Conservation (phyloP, 129 eudicot species). For the Saussurea involucrata region DNA sequence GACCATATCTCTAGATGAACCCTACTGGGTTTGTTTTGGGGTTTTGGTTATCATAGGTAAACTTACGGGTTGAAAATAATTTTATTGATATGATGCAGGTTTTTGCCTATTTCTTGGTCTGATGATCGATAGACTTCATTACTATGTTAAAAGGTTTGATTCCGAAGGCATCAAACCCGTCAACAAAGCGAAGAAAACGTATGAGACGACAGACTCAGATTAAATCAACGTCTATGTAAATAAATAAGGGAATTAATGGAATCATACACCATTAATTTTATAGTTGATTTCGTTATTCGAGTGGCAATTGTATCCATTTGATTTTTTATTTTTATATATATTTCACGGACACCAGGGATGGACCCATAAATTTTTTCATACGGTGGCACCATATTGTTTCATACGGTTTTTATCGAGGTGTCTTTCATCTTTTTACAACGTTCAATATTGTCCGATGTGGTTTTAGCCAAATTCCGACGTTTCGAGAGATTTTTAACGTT, state of each 20-base stretch:
- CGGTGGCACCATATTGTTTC: no score
- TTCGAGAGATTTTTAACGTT: no score
- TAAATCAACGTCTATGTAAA: constrained; percentile 3
- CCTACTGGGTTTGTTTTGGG: not conserved
- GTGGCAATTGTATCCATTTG: not conserved
- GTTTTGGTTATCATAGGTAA: not conserved
- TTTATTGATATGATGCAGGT: constrained; percentile 38
- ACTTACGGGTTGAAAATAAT: not conserved
- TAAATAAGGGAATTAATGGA: not conserved
- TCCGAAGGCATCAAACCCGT: constrained; percentile 5
- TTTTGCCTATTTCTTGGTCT: constrained; percentile 59
- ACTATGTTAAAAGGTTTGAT: constrained; percentile 48
- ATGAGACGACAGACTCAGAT: constrained; percentile 15
- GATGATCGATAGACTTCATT: constrained; percentile 82
- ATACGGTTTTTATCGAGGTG: no score
- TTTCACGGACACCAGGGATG: no score
- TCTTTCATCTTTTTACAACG: no score
- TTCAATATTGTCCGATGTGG: no score
- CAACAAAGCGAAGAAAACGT: not conserved
- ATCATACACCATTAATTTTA: not conserved
- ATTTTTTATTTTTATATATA: not conserved
- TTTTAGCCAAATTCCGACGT: no score
- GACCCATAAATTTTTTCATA: no score
- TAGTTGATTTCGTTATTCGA: not conserved
- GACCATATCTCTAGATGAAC: not conserved